Base-by-base conservation (phyloP, 495 filamentous ascomycete species). In the Xylaria telfairii region DNA sequence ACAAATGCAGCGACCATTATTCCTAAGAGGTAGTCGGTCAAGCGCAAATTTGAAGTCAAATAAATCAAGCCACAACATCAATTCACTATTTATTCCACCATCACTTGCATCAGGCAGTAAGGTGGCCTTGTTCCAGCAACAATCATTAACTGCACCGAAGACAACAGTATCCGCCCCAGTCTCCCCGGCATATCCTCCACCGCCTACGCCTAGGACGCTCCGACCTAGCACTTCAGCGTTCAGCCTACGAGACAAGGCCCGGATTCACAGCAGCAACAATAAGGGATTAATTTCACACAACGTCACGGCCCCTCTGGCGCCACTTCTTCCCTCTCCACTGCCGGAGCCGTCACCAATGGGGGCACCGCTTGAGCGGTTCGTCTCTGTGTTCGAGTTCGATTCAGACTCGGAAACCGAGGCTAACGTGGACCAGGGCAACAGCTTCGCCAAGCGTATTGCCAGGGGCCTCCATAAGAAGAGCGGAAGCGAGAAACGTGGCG, bases 401-500 rank as follows among this genome's bases (percentile, higher is more conserved):
- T 78, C 76, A 13, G 76, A 78, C 46, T 71, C 67, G 10, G 76
- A 78, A 21, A 32, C 53, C 68, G 76, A 73, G 54, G 71, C 65
- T 26, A 51, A 65, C 37, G 70, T 49, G 17, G 51, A 64, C 28
- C 60, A 67, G 42, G 69, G 65, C 39, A 70, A 26, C 28, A 74
- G 75, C 17, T 75, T 78, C 30, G 76, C 74, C 0, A 73, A 59
- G 51, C 76, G 76, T 19, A 75, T 76, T 21, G 73, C 75, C 42
- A 70, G 76, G n/a, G 76, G 76, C 0, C 73, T 78, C 26, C 76
- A 78, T 65, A 75, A 75, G 73, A 78, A 74, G 59, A 77, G 75
- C 67, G 73, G 73, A 6, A 75, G 70, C 63, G 74, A 74, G 53
- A 78, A 77, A 70, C 74, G 76, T 13, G 49, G 19, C 8, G 56